Evolutionary conservation across 2,329 filamentous ascomycete species (phyloP), one percentile per base, ranked within the genome.

Genomic region (Fusarium algeriense): DNA sequence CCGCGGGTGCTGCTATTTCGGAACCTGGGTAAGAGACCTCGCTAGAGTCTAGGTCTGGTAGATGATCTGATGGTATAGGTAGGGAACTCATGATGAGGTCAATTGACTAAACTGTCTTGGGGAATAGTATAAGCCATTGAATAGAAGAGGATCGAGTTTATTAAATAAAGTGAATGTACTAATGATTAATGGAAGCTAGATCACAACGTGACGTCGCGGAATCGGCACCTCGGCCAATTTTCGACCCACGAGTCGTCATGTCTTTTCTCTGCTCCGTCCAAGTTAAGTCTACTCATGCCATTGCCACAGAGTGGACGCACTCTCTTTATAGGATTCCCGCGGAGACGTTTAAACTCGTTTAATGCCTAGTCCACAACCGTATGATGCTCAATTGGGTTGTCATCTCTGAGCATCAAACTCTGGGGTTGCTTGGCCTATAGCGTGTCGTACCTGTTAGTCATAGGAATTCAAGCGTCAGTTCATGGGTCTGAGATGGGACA

Each of bases 201-300:
- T n/a, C 10, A 37, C 61, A 44, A 45, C 50, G 61, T 56, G 64
- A 67, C 56, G 56, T 57, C 48, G 63, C 34, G 64, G 48, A 67
- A 63, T 37, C 63, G 54, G 65, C 38, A 48, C 28, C 62, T 60
- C 60, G 60, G 67, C 65, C 67, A 46, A 15, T 20, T 28, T 41
- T 32, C 28, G 60, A 69, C 58, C 66, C 64, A 69, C 60, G 65
- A 52, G 48, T 38, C 48, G 63, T 54, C 41, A 49, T 67, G 43
- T 23, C 54, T 57, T 38, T n/a, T 20, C 6, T 49, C 52, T 35
- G 30, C 41, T 19, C 40, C 20, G 38, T 38, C 28, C 12, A 26
- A 23, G 34, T 35, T 28, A 3, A 19, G 10, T 32, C 35, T 13
- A 44, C 59, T 57, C 48, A 28, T 64, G 37, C 23, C 49, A 57